Base-by-base conservation (phyloP, 352 stramenopile genomes). In the Globisporangium middletonii region DNA sequence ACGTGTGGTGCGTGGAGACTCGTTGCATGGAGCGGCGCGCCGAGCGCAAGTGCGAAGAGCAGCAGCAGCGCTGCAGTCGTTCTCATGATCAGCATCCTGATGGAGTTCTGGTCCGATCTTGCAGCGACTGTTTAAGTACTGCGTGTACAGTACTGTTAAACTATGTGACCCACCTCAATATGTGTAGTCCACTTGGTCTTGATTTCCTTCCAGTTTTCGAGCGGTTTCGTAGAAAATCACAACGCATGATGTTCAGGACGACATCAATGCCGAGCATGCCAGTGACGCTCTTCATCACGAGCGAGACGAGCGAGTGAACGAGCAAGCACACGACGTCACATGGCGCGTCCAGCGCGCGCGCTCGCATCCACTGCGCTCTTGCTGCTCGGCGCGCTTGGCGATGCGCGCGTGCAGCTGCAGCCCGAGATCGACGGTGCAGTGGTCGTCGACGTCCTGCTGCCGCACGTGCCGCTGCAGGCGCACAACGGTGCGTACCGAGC, bases 401-500 rank as follows among this genome's bases (percentile, higher is more conserved):
- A 38, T 38, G 33, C 33, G 4, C 45, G 26, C 18, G 16, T 19
- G 16, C 15, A 23, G 42, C 50, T 26, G 53, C 18, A 9, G n/a
- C 23, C 7, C 13, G 43, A 23, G 12, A 23, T 23, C 23, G 23
- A 23, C 23, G 43, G 53, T 28, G 61, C 46, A 15, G 60, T 38
- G 8, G 33, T 74, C 13, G 69, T 77, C 16, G 45, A 68, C 49
- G 61, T 77, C 18, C 19, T 41, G 11, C 45, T 77, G 48, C 19
- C 18, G 4, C 57, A 56, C 6, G 55, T 77, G 1, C 63, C 69
- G 3, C 61, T 27, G 8, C 63, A 75, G 49, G 58, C 68, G 37
- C 66, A 77, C 50, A 67, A 74, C 35, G 69, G 72, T 16, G 55
- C 41, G 47, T 77, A 77, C 60, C 59, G 55, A 19, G 59, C 57